Conservation (phyloP, 2,329 filamentous ascomycete species). For the Penicillium sp. region DNA sequence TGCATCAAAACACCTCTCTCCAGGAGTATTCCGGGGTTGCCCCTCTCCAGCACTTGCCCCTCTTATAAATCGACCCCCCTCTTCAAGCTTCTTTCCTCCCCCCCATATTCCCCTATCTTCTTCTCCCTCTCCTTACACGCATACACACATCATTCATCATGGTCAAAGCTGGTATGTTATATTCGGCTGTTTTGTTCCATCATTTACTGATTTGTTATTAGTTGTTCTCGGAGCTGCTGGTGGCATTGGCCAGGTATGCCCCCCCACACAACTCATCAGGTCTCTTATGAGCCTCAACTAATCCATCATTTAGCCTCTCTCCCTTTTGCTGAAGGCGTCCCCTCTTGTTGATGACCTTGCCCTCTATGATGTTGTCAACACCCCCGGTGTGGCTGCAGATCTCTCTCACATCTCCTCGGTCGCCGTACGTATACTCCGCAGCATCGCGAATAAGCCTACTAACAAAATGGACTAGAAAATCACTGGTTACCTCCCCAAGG, state of each 20-base stretch:
- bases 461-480: constrained; percentile 60
- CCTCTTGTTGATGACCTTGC: constrained; percentile 87
- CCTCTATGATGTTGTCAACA: constrained; percentile 99
- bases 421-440: constrained; percentile 59
- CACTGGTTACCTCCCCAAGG: constrained; percentile 81
- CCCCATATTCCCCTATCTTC: constrained; percentile 1
- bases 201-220: constrained; percentile 31
- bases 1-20: too few relatives aligned
- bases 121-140: background rate
- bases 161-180: constrained; percentile 47
- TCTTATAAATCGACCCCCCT: constrained; percentile 13
- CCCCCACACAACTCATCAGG: background rate
- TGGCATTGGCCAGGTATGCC: constrained; percentile 93
- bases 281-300: background rate
- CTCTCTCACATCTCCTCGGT: constrained; percentile 94
- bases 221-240: constrained; percentile 92
- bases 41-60: constrained; percentile 14
- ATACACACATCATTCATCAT: constrained; percentile 35
- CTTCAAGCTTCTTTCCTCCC: constrained; percentile 8
- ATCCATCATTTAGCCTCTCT: constrained; percentile 68
- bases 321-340: constrained; percentile 88
- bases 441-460: background rate
- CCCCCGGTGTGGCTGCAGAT: constrained; percentile 90
- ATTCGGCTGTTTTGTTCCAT: background rate
- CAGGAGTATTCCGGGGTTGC: constrained; percentile 15